Evolutionary conservation across 208 protist species (phyloP).

Genomic region (Vickermania ingenoplastis): DNA sequence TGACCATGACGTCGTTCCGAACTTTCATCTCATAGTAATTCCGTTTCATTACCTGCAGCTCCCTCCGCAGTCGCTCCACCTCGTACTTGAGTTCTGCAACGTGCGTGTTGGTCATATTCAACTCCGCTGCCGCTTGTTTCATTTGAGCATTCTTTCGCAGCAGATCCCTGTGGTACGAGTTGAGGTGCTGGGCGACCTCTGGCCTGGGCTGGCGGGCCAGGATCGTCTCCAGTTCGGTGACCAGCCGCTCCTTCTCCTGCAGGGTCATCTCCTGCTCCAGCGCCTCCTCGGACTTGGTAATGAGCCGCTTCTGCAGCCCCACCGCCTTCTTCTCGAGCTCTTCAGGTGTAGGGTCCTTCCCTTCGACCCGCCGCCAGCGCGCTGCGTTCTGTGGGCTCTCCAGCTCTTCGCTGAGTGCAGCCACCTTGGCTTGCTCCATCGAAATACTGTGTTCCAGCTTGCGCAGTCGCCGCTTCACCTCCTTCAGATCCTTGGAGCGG

Average conservation of each 20-base stretch:
- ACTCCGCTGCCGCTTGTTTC: constrained; percentile 87
- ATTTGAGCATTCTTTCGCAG: constrained; percentile 90
- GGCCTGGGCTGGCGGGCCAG: constrained; percentile 92
- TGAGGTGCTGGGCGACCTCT: constrained; percentile 93
- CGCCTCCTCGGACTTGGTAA: constrained; percentile 96
- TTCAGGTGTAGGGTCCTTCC: constrained; percentile 86
- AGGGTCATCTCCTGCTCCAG: constrained; percentile 93
- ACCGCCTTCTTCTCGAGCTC: constrained; percentile 95
- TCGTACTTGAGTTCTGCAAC: constrained; percentile 91
- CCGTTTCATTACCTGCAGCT: constrained; percentile 92
- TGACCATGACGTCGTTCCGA: constrained; percentile 43
- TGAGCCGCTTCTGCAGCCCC: constrained; percentile 92
- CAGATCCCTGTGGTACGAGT: constrained; percentile 88
- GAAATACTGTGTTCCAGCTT: constrained; percentile 34
- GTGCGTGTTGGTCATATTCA: constrained; percentile 83
- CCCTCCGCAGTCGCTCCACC: constrained; percentile 82
- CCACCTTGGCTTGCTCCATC: constrained; percentile 72
- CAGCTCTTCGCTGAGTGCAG: constrained; percentile 94
- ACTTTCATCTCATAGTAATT: constrained; percentile 92
- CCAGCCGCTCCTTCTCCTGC: constrained; percentile 93
- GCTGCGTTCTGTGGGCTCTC: constrained; percentile 90
- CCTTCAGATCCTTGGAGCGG: constrained; percentile 67
- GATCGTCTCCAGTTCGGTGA: constrained; percentile 92
- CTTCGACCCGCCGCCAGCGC: constrained; percentile 91
- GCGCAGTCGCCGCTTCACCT: constrained; percentile 31